Evolutionary conservation across 768 basidiomycete genomes (phyloP).

Genomic region (Phaffia tasmanica): DNA sequence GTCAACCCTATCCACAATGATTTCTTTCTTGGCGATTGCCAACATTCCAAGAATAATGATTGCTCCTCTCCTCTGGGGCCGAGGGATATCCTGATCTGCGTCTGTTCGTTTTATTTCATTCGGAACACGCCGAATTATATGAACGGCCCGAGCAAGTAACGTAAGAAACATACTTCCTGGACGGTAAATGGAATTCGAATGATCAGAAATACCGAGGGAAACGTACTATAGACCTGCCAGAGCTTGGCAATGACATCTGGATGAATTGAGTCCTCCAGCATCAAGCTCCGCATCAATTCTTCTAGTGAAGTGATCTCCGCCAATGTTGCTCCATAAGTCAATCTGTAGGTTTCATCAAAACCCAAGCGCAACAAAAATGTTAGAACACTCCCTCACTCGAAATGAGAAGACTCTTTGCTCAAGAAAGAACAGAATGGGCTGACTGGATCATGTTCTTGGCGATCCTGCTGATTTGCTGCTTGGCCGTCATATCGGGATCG

Average conservation of each 20-base stretch:
- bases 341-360: constrained; percentile 42
- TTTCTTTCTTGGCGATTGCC: constrained; percentile 64
- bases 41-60: constrained; percentile 97
- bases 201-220: neutral
- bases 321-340: constrained; percentile 81
- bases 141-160: neutral
- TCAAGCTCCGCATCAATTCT: constrained; percentile 93
- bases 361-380: neutral
- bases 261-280: constrained; percentile 75
- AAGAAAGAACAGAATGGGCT: constrained; percentile 32
- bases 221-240: constrained; percentile 91
- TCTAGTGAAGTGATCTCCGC: constrained; percentile 93
- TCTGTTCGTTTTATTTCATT: constrained; percentile 42
- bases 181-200: neutral
- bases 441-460: constrained; percentile 97
- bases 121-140: neutral
- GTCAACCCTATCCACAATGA: constrained; percentile 74
- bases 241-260: constrained; percentile 75
- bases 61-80: constrained; percentile 78
- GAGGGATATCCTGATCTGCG: constrained; percentile 60
- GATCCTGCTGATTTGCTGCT: constrained; percentile 80
- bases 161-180: neutral
- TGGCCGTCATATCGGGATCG: constrained; percentile 51
- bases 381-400: neutral
- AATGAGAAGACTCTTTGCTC: too few species aligned